Evolutionary conservation across 352 stramenopile species (phyloP), one percentile per base, ranked within the genome.

Genomic region (Phytophthora idaei): DNA sequence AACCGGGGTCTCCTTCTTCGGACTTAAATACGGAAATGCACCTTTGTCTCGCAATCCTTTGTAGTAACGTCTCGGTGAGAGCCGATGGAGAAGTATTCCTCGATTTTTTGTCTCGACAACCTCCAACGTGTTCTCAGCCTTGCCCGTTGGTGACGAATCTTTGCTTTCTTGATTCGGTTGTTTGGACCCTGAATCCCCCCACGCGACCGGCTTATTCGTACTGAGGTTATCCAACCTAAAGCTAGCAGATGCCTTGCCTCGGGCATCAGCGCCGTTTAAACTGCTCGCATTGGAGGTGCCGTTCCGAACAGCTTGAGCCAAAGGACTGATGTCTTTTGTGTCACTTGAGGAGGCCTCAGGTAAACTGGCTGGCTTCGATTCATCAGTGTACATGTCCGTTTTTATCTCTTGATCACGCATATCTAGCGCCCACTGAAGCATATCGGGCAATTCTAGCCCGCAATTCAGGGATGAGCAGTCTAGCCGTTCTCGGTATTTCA

Each of bases 391-490:
- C 6, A 46, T 21, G 48, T 64, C 46, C 14, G 25, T 12, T 44
- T 27, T 62, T 2, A 49, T 27, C 29, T 75, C 62, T 53, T 64
- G 53, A 14, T 69, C 52, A n/a, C 68, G 64, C 58, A 57, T 55
- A 27, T 58, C 36, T 7, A 76, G 11, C 3, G 69, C 73, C 59
- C 64, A 70, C n/a, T 66, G 52, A 12, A 80, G 46, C n/a, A 80
- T 45, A 21, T 64, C 57, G 1, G 15, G 29, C 12, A 80, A 12
- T 6, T 77, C 62, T 28, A 42, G 49, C 12, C 68, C 54, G 36
- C 61, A 65, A 54, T 74, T 44, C 12, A 80, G n/a, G 12, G 44
- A 60, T 5, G 69, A 73, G 11, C 71, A 71, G 36, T 80, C 61
- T 31, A 80, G 50, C 5, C 69, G 56, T 34, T 75, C 64, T 52